Evolutionary conservation across 768 basidiomycete species (phyloP).

Genomic region (Mycena haematopus): DNA sequence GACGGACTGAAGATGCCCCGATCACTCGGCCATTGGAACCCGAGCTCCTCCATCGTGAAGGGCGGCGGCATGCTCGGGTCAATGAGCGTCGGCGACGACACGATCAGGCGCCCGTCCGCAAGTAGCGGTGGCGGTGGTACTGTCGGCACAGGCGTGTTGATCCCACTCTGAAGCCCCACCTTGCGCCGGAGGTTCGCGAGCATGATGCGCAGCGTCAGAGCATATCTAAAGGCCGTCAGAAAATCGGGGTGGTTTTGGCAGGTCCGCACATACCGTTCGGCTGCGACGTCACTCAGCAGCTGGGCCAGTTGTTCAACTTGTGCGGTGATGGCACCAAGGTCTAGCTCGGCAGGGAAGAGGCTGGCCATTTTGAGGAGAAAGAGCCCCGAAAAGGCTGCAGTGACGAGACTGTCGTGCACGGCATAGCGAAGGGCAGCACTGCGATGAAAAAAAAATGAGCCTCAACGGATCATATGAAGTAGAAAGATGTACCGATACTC

Average conservation of each 20-base stretch:
- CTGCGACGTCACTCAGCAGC: conserved; percentile 89
- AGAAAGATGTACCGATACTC: conserved; percentile 69
- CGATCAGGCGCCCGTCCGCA: conserved; percentile 60
- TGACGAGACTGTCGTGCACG: conserved; percentile 92
- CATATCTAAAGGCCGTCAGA: conserved; percentile 63
- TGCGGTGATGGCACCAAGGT: conserved; percentile 73
- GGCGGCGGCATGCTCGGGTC: conserved; percentile 62
- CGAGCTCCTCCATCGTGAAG: conserved; percentile 87
- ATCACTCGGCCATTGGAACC: conserved; percentile 73
- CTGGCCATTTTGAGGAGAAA: conserved; percentile 95
- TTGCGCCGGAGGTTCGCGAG: conserved; percentile 90
- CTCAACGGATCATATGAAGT: neutral
- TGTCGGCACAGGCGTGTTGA: conserved; percentile 53
- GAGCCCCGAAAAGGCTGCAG: conserved; percentile 88
- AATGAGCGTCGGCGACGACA: conserved; percentile 64
- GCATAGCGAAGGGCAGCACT: conserved; percentile 92
- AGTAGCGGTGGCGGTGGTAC: conserved; percentile 57
- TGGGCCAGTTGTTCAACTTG: conserved; percentile 94
- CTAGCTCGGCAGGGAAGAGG: conserved; percentile 86
- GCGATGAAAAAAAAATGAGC: conserved; percentile 11
- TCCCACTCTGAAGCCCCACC: conserved; percentile 67
- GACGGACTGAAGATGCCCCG: conserved; percentile 75
- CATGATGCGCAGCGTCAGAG: conserved; percentile 91
- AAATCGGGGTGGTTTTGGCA: neutral
- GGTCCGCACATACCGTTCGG: conserved; percentile 68